Percentiles rank a stretch among this genome's conserved stretches.
Conservation (phyloP, 805 yeast species). For the Pichia ethanolica region DNA sequence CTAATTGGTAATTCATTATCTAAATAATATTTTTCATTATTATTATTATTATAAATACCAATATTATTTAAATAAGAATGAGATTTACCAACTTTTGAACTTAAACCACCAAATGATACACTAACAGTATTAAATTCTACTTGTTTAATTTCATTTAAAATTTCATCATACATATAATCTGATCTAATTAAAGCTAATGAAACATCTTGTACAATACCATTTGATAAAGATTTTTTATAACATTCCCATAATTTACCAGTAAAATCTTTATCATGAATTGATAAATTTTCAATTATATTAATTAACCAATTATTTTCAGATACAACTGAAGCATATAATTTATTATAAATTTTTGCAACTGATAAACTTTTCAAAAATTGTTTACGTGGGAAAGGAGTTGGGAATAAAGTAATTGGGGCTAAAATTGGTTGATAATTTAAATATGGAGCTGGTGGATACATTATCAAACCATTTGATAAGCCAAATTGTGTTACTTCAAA, state of each 20-base stretch:
- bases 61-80: conserved; percentile 58
- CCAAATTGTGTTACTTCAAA: conserved; percentile 59
- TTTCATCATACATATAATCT: conserved; percentile 68
- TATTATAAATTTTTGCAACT: conserved; percentile 64
- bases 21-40: conserved; percentile 37
- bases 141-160: conserved; percentile 64
- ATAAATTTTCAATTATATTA: conserved; percentile 44
- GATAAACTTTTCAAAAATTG: conserved; percentile 60
- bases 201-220: conserved; percentile 53
- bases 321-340: conserved; percentile 65
- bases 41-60: conserved; percentile 45
- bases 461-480: conserved; percentile 70
- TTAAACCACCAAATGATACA: conserved; percentile 90
- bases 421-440: conserved; percentile 37
- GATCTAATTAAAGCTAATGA: conserved; percentile 83
- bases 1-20: conserved; percentile 52
- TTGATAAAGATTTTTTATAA: conserved; percentile 40
- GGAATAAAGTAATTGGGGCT: conserved; percentile 88
- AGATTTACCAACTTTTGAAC: conserved; percentile 68
- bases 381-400: conserved; percentile 74
- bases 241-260: conserved; percentile 71
- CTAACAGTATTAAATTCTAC: conserved; percentile 95
- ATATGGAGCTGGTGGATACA: conserved; percentile 59
- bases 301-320: conserved; percentile 55
- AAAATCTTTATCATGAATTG: conserved; percentile 61